Evolutionary conservation across 805 yeast genomes (phyloP), one percentile per base, ranked within the genome.

Genomic region (Candida maris): DNA sequence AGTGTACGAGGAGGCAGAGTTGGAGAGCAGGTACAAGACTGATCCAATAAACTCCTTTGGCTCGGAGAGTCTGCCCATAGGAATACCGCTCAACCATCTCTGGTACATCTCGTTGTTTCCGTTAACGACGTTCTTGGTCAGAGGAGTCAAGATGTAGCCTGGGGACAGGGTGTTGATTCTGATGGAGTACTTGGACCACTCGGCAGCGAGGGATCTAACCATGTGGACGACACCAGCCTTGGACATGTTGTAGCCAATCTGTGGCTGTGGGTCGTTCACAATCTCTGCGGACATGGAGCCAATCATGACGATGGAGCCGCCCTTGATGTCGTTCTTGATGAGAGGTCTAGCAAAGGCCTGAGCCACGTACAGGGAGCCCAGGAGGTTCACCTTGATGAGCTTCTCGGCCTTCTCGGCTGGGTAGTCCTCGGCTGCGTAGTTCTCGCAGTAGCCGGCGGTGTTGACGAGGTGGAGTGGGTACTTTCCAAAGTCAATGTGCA

Each of bases 381-480:
- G 62, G 15, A 83, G 71, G 61, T 85, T 83, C 41, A 82, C 91
- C 51, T 79, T 73, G 62, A 82, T 69, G 41, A 84, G 64, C 27
- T 72, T 73, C 49, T 80, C 85, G 34, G 87, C 85, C 52, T 79
- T 80, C 34, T 62, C 58, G 27, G 86, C 75, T 17, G 89, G 88
- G 63, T 84, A 83, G 36, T 81, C 84, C 51, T 79, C 76, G 19
- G 91, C 91, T 2, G 86, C 76, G 64, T 70, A 75, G 68, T 84
- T 84, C 61, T 84, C 88, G 56, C 88, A 81, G 66, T 79, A 84
- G 10, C 94, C 93, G n/a, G 94, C 93, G 34, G 87, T 73, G 68
- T 84, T 82, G 42, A 84, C 72, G 49, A 84, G 68, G 45, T 82
- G 65, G 48, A 79, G 77, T 25, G 87, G 79, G 29, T 79, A 68